Percentiles rank a stretch among this genome's conserved stretches.
These are phyloP conservation scores for Tylopilus sp. DNA, from an alignment of 768 basidiomycete genomes.

Conservation along the genomic window DNA sequence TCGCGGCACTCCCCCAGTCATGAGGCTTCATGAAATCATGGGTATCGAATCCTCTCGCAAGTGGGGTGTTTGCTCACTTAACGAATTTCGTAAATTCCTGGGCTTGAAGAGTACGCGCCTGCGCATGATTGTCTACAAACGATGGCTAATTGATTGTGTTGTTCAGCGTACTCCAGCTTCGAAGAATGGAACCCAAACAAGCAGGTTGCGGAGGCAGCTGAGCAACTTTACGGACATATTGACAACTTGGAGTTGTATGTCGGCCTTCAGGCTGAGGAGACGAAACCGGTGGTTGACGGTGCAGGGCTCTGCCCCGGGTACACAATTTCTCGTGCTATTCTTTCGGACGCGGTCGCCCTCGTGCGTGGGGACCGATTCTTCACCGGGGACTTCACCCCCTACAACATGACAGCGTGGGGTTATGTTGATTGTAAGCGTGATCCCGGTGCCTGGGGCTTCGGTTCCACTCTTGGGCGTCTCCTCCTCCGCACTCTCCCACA, in stretches of 20 bases:
- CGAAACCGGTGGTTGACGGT: constrained; percentile 71
- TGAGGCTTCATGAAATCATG: constrained; percentile 81
- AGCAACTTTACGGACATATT: constrained; percentile 74
- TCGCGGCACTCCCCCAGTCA: constrained; percentile 67
- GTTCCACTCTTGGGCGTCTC: constrained; percentile 65
- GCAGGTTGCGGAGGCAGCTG: constrained; percentile 66
- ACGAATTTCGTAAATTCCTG: constrained; percentile 81
- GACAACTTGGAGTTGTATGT: constrained; percentile 79
- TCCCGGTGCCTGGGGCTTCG: constrained; percentile 66
- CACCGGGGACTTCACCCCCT: constrained; percentile 78
- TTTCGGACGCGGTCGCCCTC: constrained; percentile 82
- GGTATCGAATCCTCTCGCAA: constrained; percentile 71
- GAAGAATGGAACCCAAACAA: constrained; percentile 78
- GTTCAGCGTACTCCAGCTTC: constrained; percentile 63
- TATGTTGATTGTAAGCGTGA: constrained; percentile 81
- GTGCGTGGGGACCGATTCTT: constrained; percentile 83
- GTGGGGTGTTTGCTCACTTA: constrained; percentile 83
- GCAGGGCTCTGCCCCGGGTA: constrained; percentile 87
- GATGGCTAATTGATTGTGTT: not conserved
- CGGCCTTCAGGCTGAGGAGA: constrained; percentile 73
- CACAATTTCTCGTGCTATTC: constrained; percentile 81
- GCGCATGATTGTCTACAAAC: not conserved
- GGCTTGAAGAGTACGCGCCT: constrained; percentile 65
- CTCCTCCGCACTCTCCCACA: constrained; percentile 72
- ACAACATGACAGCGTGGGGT: constrained; percentile 81